Evolutionary conservation across 1,139 yeast genomes (phyloP).

Genomic region (Diutina catenulata): DNA sequence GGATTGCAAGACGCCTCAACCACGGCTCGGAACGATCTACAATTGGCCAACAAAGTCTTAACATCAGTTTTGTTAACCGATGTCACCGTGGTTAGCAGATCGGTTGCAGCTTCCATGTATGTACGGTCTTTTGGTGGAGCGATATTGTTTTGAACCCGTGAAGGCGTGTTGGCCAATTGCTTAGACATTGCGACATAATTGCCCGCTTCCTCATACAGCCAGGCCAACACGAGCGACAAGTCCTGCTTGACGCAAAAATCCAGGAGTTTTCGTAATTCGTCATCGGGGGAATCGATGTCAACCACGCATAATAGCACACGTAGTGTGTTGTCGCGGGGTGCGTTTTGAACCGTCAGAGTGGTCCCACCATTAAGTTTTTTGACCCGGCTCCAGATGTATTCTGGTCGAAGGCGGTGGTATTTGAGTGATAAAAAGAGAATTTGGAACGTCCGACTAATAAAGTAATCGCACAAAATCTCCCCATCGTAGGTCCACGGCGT

Average conservation of each 20-base stretch:
- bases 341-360: constrained; percentile 10
- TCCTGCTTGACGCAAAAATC: constrained; percentile 62
- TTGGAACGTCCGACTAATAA: constrained; percentile 55
- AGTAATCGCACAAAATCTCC: constrained; percentile 43
- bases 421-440: constrained; percentile 65
- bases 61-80: constrained; percentile 53
- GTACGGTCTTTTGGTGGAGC: background rate
- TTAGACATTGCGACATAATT: constrained; percentile 39
- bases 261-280: constrained; percentile 55
- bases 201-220: constrained; percentile 83
- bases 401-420: constrained; percentile 82
- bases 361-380: constrained; percentile 34
- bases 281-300: constrained; percentile 69
- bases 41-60: constrained; percentile 39
- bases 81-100: constrained; percentile 31
- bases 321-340: constrained; percentile 26
- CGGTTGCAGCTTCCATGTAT: background rate
- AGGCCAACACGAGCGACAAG: constrained; percentile 60
- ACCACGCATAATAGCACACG: constrained; percentile 63
- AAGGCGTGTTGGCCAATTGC: background rate
- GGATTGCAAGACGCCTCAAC: constrained; percentile 22
- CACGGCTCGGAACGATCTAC: constrained; percentile 39
- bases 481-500: constrained; percentile 27
- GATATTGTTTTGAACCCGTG: background rate
- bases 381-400: constrained; percentile 65